phyloP scores from a whole-genome alignment of 192 early-diverging fungal species.

The Rhizoclosmatium globosum region DNA sequence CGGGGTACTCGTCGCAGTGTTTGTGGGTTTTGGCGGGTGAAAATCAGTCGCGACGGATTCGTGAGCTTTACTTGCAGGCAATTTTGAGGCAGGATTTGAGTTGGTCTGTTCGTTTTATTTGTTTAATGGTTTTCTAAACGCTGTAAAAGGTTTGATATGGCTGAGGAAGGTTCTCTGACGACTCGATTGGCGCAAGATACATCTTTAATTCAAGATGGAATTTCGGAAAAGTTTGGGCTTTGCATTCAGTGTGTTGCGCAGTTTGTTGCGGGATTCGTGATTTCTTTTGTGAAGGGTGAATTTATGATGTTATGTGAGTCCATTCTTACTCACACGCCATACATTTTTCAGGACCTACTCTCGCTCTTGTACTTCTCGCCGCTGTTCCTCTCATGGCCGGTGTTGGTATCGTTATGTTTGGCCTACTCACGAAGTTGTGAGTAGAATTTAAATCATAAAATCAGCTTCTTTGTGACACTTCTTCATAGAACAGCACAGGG shows the following conservation, averaged over 20 bases:
- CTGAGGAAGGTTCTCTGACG: slow-evolving; percentile 55
- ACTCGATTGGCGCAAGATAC: slow-evolving; percentile 56
- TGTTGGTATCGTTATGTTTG: slow-evolving; percentile 82
- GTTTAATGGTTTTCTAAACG: not conserved
- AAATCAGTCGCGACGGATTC: slow-evolving; percentile 46
- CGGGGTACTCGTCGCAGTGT: slow-evolving; percentile 43
- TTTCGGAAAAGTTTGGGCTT: slow-evolving; percentile 61
- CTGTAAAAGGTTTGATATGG: slow-evolving; percentile 44
- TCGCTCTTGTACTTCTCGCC: slow-evolving; percentile 29
- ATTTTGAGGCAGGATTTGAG: slow-evolving; percentile 38
- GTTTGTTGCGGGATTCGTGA: slow-evolving; percentile 58
- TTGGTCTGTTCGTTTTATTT: slow-evolving; percentile 17
- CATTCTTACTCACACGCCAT: too few relatives aligned
- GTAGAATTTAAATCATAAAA: slow-evolving; percentile 28
- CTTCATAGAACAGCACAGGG: slow-evolving; percentile 12
- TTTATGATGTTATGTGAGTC: not conserved
- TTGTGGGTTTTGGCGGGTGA: slow-evolving; percentile 49
- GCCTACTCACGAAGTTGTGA: slow-evolving; percentile 76
- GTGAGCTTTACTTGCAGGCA: slow-evolving; percentile 41
- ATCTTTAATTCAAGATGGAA: slow-evolving; percentile 57
- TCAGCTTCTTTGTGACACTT: slow-evolving; percentile 5
- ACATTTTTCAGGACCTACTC: slow-evolving; percentile 16
- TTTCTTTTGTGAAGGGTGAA: slow-evolving; percentile 65
- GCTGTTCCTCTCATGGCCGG: slow-evolving; percentile 29
- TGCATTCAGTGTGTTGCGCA: slow-evolving; percentile 43